A percentile compares a stretch with the other conserved stretches of the same genome.
Conservation (phyloP, 768 basidiomycete genomes). For the Lactarius hengduanensis region DNA sequence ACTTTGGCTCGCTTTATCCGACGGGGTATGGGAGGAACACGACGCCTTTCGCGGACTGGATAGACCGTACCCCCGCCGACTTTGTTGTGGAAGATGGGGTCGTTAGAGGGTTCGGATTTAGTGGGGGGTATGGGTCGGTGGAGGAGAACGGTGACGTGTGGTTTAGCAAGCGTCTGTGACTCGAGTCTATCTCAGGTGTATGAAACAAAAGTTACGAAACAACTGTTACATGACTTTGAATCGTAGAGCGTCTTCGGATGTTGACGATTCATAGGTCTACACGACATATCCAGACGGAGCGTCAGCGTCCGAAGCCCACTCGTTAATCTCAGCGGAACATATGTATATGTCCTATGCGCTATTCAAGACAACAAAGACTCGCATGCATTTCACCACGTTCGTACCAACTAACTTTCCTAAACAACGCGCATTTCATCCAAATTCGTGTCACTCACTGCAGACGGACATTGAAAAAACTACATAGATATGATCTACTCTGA, state of each 20-base stretch:
- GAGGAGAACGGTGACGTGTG: too few relatives aligned
- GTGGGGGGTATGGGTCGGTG: too few relatives aligned
- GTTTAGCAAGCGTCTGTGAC: too few relatives aligned
- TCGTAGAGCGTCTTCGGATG: background rate
- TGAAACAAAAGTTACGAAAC: too few relatives aligned
- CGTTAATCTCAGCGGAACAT: background rate
- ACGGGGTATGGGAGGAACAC: constrained; percentile 20
- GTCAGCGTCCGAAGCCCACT: background rate
- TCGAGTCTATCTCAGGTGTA: too few relatives aligned
- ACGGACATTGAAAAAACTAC: constrained; percentile 9
- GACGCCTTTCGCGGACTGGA: background rate
- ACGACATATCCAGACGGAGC: background rate
- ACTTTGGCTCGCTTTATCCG: constrained; percentile 17
- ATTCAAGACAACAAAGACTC: constrained; percentile 6
- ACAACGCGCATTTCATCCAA: background rate
- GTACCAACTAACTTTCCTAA: background rate
- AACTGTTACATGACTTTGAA: background rate
- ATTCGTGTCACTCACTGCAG: background rate
- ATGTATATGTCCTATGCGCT: background rate
- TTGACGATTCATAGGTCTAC: background rate
- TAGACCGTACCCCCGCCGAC: too few relatives aligned
- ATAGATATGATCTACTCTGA: background rate
- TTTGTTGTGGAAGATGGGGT: too few relatives aligned
- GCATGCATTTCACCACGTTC: background rate
- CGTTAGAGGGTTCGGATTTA: too few relatives aligned